These are phyloP conservation scores for Coniosporium tulheliwenetii DNA, from an alignment of 2,329 filamentous ascomycete genomes.

Conservation along the genomic window DNA sequence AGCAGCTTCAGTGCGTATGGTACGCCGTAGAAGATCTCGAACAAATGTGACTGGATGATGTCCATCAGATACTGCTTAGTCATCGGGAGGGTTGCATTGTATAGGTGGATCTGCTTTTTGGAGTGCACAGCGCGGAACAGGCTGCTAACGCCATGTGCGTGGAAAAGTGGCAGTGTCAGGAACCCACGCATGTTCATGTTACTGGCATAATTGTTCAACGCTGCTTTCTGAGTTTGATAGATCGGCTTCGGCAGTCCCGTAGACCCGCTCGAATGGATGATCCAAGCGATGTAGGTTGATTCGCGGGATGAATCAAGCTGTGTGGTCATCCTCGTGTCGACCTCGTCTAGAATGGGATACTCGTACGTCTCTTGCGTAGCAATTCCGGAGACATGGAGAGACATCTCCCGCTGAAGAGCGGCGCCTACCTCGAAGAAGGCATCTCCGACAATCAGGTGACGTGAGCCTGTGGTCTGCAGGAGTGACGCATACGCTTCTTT, in stretches of 20 bases:
- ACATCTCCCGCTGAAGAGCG: constrained; percentile 14
- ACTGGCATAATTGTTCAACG: constrained; percentile 32
- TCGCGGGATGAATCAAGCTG: constrained; percentile 12
- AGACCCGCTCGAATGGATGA: constrained; percentile 38
- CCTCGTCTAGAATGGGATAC: constrained; percentile 5
- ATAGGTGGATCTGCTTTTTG: constrained; percentile 34
- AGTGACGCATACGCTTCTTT: constrained; percentile 33
- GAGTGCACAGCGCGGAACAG: constrained; percentile 37
- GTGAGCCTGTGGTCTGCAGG: constrained; percentile 25
- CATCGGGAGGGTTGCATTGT: constrained; percentile 39
- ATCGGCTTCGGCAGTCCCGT: constrained; percentile 51
- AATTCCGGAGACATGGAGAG: constrained; percentile 14
- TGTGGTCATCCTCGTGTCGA: constrained; percentile 10
- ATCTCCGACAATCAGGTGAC: constrained; percentile 10
- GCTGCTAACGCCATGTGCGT: constrained; percentile 42
- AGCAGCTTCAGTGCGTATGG: constrained; percentile 50
- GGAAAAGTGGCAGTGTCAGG: constrained; percentile 42
- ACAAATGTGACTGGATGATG: constrained; percentile 12
- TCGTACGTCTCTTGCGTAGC: constrained; percentile 4
- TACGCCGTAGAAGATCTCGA: constrained; percentile 43
- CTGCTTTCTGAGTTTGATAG: constrained; percentile 37
- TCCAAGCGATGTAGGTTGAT: constrained; percentile 22
- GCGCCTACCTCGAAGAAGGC: constrained; percentile 11
- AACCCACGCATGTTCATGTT: constrained; percentile 34
- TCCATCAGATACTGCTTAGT: constrained; percentile 22